Evolutionary conservation across 192 early-diverging fungal species (phyloP).

Genomic region (Backusella tarrabulga): DNA sequence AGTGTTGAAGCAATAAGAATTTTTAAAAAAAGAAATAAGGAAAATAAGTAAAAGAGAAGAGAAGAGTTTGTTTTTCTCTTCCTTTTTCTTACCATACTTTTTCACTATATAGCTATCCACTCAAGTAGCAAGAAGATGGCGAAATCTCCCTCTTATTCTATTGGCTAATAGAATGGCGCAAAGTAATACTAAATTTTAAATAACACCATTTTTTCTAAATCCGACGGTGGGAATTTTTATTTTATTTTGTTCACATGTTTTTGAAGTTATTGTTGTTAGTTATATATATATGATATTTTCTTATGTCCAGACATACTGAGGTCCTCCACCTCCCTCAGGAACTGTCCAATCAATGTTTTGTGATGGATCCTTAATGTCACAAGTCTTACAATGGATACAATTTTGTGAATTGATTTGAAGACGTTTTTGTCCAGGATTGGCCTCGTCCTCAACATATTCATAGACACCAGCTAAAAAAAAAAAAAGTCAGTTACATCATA

Average conservation of each 20-base stretch:
- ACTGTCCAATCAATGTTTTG: conserved; percentile 99
- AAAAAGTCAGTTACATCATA: background rate
- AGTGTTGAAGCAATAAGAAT: background rate
- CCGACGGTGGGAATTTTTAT: background rate
- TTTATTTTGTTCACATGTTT: background rate
- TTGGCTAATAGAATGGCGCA: background rate
- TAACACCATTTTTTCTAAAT: background rate
- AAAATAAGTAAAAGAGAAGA: background rate
- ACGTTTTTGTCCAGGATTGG: conserved; percentile 82
- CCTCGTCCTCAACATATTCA: conserved; percentile 95
- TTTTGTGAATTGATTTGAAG: conserved; percentile 98
- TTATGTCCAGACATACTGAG: conserved; percentile 43
- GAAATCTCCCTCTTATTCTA: conserved; percentile 15
- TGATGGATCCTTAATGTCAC: conserved; percentile 98
- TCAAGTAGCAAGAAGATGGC: conserved; percentile 19
- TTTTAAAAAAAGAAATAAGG: background rate
- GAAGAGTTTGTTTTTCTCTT: background rate
- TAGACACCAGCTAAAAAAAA: conserved; percentile 79
- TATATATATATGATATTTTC: background rate
- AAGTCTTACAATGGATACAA: conserved; percentile 99
- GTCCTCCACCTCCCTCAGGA: conserved; percentile 87
- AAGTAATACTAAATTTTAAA: background rate
- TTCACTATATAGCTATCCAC: conserved; percentile 13
- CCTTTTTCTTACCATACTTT: background rate
- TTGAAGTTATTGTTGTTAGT: background rate